A percentile compares a stretch with the other conserved stretches of the same genome.
These are phyloP conservation scores for Nannochloropsis salina DNA, from an alignment of 108 stramenopile genomes.

Conservation along the genomic window DNA sequence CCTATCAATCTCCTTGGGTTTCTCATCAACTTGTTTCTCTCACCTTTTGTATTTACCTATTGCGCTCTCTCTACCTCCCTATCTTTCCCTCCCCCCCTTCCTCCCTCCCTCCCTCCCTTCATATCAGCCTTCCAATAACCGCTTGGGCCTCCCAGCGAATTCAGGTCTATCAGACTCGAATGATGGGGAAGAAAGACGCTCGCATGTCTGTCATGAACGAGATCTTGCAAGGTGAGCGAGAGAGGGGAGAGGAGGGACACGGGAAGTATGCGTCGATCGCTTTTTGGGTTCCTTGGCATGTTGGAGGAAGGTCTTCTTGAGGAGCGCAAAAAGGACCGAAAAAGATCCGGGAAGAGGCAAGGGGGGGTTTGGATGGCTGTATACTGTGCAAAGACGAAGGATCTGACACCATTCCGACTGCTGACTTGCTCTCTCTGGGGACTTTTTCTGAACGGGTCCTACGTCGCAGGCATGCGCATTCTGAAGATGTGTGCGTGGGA, in stretches of 20 bases:
- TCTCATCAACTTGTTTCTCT: not conserved
- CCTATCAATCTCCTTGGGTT: too few relatives aligned
- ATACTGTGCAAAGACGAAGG: too few relatives aligned
- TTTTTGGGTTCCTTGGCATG: too few relatives aligned
- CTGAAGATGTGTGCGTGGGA: slow-evolving; percentile 98
- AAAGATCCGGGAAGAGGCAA: not conserved
- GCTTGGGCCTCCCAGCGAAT: slow-evolving; percentile 14
- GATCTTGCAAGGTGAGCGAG: slow-evolving; percentile 5
- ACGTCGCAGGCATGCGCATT: slow-evolving; percentile 71
- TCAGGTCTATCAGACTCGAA: slow-evolving; percentile 30
- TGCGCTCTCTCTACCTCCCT: not conserved
- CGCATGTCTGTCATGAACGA: slow-evolving; percentile 48
- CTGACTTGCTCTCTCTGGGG: too few relatives aligned
- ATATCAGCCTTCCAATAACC: not conserved
- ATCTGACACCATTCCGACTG: too few relatives aligned
- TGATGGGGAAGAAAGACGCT: slow-evolving; percentile 47
- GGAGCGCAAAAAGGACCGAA: not conserved
- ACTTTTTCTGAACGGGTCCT: too few relatives aligned
- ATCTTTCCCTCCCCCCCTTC: not conserved
- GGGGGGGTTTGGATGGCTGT: not conserved
- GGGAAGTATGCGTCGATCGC: not conserved
- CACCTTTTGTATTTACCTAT: not conserved
- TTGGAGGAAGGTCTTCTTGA: not conserved
- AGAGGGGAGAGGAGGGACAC: not conserved
- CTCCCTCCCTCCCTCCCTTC: not conserved